Conservation (phyloP, 2,329 filamentous ascomycete genomes). For the Talaromyces piceae region DNA sequence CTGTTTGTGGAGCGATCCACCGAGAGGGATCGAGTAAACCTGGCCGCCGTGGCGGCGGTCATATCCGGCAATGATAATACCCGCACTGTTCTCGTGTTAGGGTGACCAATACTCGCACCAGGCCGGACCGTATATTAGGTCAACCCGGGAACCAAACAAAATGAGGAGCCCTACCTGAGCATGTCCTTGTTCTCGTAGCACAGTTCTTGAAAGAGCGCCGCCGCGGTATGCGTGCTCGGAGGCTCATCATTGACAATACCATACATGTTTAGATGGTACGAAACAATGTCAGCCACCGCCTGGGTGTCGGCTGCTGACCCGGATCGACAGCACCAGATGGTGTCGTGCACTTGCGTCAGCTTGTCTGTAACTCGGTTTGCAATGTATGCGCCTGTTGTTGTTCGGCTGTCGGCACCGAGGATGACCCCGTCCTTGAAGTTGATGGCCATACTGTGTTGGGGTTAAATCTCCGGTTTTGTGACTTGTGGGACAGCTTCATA, state of each 20-base stretch:
- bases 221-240: slow-evolving; percentile 90
- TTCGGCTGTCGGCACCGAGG: slow-evolving; percentile 91
- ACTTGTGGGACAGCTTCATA: background rate
- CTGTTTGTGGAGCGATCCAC: slow-evolving; percentile 96
- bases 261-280: slow-evolving; percentile 92
- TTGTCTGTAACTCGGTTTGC: slow-evolving; percentile 99
- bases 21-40: slow-evolving; percentile 94
- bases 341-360: slow-evolving; percentile 95
- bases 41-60: slow-evolving; percentile 92
- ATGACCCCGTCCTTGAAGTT: slow-evolving; percentile 99
- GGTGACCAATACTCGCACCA: background rate
- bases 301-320: slow-evolving; percentile 97
- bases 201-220: slow-evolving; percentile 93
- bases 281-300: slow-evolving; percentile 94
- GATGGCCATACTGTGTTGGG: slow-evolving; percentile 76
- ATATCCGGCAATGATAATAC: slow-evolving; percentile 97
- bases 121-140: background rate
- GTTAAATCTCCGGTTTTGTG: slow-evolving; percentile 13
- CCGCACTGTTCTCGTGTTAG: slow-evolving; percentile 54
- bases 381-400: slow-evolving; percentile 95
- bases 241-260: slow-evolving; percentile 81
- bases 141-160: background rate
- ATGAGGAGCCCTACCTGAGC: slow-evolving; percentile 57
- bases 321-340: slow-evolving; percentile 98
- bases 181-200: slow-evolving; percentile 97